phyloP scores from a whole-genome alignment of 2,329 filamentous ascomycete genomes.

The Trichoderma asperellum region DNA sequence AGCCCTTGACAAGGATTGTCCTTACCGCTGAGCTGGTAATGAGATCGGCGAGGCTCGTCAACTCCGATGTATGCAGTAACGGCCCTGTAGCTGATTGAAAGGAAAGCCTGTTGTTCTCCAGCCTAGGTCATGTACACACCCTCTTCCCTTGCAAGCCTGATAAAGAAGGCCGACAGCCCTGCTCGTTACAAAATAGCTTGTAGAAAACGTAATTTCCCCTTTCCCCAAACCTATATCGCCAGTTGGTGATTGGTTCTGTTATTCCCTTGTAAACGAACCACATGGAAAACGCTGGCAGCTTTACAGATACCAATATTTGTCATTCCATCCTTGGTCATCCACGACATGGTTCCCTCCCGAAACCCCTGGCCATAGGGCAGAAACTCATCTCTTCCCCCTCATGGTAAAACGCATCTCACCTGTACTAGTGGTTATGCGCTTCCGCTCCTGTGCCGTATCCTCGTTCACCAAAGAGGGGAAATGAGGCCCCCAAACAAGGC shows the following conservation, averaged over 20 bases:
- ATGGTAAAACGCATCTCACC: not conserved
- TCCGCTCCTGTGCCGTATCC: not conserved
- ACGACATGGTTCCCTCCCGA: not conserved
- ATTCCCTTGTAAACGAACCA: not conserved
- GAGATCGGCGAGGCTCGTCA: slow-evolving; percentile 11
- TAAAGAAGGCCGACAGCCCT: not conserved
- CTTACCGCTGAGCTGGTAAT: slow-evolving; percentile 7
- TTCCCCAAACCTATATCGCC: not conserved
- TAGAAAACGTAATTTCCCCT: not conserved
- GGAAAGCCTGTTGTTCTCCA: not conserved
- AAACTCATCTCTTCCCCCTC: not conserved
- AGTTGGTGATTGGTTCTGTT: not conserved
- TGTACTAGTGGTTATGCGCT: not conserved
- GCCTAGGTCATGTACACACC: not conserved
- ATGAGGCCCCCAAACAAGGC: not conserved
- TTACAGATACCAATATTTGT: not conserved
- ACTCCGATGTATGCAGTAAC: not conserved
- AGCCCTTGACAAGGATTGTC: not conserved
- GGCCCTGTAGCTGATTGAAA: slow-evolving; percentile 11
- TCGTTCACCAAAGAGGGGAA: not conserved
- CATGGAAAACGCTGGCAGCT: not conserved
- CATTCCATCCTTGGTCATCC: not conserved
- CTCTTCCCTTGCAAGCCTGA: not conserved
- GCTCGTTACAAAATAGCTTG: not conserved
- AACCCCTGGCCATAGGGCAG: slow-evolving; percentile 10